Conservation (phyloP, 345 rosid genomes). For the Bruguiera gymnorhiza region DNA sequence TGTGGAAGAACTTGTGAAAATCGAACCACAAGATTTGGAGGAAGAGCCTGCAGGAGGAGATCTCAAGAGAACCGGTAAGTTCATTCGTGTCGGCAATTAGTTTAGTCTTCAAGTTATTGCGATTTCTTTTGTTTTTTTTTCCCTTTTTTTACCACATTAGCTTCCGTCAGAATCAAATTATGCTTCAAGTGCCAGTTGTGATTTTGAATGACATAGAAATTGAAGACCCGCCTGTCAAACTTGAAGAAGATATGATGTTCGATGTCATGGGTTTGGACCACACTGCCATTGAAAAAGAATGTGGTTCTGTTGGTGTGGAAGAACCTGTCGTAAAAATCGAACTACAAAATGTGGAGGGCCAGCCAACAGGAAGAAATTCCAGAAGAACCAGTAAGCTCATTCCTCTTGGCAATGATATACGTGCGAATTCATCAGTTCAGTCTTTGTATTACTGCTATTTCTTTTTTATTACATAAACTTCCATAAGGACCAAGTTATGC, state of each 20-base stretch:
- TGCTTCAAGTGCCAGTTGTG: too few species aligned
- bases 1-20: not conserved
- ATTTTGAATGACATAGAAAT: too few species aligned
- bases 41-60: not conserved
- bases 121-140: not conserved
- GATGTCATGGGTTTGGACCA: constrained; percentile 12
- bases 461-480: too few species aligned
- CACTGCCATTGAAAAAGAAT: constrained; percentile 4
- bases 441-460: too few species aligned
- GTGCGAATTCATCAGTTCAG: not conserved
- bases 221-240: not conserved
- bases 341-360: not conserved
- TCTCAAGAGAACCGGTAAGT: not conserved
- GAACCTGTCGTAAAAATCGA: not conserved
- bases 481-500: too few species aligned
- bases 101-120: not conserved
- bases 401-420: not conserved
- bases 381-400: not conserved
- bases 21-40: not conserved
- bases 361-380: not conserved
- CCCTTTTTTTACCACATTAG: not conserved
- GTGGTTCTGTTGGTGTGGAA: not conserved
- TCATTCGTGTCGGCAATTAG: not conserved
- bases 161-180: too few species aligned
- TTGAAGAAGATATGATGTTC: constrained; percentile 10